A percentile compares a stretch with the other conserved stretches of the same genome.
Evolutionary conservation across 768 basidiomycete species (phyloP).

Genomic region (Kondoa subrosea): DNA sequence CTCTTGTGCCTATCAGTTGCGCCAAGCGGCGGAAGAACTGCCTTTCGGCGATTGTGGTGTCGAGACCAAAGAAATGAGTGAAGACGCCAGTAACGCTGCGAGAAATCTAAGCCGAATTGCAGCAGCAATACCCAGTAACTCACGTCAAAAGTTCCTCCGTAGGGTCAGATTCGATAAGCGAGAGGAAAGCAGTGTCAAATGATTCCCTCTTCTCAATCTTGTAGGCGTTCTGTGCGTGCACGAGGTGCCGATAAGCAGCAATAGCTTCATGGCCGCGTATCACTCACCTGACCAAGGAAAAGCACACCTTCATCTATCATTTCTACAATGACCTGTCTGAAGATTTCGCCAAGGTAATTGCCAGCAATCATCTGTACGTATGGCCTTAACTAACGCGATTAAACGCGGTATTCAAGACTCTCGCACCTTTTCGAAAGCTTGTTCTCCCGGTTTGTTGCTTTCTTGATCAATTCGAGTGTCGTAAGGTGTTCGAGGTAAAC

Average conservation of each 20-base stretch:
- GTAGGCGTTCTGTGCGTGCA: constrained; percentile 71
- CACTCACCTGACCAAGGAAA: constrained; percentile 65
- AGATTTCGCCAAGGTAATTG: constrained; percentile 60
- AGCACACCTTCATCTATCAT: constrained; percentile 66
- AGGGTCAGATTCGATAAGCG: constrained; percentile 88
- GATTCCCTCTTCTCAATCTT: constrained; percentile 79
- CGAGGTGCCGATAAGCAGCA: background rate
- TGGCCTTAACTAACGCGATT: background rate
- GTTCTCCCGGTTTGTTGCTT: constrained; percentile 92
- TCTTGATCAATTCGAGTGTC: constrained; percentile 78
- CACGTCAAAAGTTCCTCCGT: constrained; percentile 83
- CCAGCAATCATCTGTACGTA: constrained; percentile 25
- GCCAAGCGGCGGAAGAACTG: constrained; percentile 94
- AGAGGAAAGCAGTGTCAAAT: constrained; percentile 92
- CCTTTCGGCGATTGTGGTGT: constrained; percentile 88
- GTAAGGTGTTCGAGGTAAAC: constrained; percentile 87
- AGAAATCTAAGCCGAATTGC: background rate
- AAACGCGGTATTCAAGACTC: background rate
- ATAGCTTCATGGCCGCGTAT: background rate
- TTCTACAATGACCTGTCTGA: constrained; percentile 85
- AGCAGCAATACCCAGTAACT: background rate
- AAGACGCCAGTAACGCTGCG: constrained; percentile 74
- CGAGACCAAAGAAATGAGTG: constrained; percentile 86
- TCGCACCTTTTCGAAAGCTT: constrained; percentile 60
- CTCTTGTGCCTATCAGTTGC: constrained; percentile 50